phyloP scores from a whole-genome alignment of 1,284 basidiomycete species.

The Apiotrichum laibachii region DNA sequence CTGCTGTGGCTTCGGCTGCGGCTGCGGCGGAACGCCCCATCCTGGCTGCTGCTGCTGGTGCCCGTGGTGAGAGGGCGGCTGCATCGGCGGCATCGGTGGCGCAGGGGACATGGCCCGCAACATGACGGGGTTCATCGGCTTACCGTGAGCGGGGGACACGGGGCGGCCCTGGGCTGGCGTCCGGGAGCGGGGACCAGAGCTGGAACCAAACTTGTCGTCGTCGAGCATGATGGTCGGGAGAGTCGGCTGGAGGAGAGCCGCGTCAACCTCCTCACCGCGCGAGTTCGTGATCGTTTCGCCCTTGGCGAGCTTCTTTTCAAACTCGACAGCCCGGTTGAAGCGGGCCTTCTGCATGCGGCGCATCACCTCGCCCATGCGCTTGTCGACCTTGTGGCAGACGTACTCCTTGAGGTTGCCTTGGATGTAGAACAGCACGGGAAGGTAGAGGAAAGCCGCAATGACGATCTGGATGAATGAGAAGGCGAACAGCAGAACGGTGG shows the following conservation, averaged over 20 bases:
- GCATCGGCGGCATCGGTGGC: neutral
- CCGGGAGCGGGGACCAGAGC: conserved; percentile 1
- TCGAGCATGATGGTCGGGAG: conserved; percentile 86
- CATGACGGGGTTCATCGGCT: neutral
- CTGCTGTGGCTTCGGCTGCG: too few relatives aligned
- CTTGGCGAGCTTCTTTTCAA: conserved; percentile 90
- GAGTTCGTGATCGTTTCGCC: conserved; percentile 84
- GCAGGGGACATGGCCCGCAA: neutral
- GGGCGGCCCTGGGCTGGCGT: neutral
- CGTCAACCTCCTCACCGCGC: conserved; percentile 75
- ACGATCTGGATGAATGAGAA: conserved; percentile 79
- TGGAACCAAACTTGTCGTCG: conserved; percentile 61
- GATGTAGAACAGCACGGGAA: conserved; percentile 91
- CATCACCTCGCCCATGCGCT: conserved; percentile 92
- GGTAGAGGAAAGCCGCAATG: conserved; percentile 79
- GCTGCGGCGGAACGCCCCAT: too few relatives aligned
- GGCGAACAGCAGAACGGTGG: conserved; percentile 83
- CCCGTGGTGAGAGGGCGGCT: too few relatives aligned
- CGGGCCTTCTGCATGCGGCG: conserved; percentile 86
- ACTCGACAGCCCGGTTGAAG: conserved; percentile 71
- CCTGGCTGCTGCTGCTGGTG: too few relatives aligned
- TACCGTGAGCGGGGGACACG: neutral
- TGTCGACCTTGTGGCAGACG: conserved; percentile 98
- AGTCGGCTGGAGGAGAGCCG: conserved; percentile 73
- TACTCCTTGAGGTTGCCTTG: conserved; percentile 97